These are phyloP conservation scores for Nicotiana sylvestris DNA, from an alignment of 257 asterid genomes.

Conservation along the genomic window DNA sequence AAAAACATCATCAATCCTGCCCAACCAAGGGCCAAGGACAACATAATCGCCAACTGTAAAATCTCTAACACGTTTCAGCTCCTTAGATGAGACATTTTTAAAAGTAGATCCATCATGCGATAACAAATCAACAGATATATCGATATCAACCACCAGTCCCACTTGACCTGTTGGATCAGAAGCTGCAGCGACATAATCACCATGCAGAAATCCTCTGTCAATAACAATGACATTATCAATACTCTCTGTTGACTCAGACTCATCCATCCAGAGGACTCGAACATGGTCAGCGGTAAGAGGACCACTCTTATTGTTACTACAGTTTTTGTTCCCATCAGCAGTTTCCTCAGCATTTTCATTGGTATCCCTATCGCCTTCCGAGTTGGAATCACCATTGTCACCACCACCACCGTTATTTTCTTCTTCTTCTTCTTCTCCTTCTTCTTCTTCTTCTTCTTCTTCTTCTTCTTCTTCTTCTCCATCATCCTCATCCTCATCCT, in stretches of 20 bases:
- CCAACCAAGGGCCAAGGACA: constrained; percentile 96
- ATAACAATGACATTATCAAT: constrained; percentile 55
- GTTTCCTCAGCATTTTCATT: constrained; percentile 31
- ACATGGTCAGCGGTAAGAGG: constrained; percentile 73
- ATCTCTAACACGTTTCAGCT: constrained; percentile 71
- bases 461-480: constrained; percentile 45
- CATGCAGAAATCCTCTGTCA: constrained; percentile 90
- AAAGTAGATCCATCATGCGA: constrained; percentile 57
- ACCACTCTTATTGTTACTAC: constrained; percentile 34
- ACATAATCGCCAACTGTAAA: constrained; percentile 91
- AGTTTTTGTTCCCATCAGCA: constrained; percentile 34
- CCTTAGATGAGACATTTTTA: constrained; percentile 50
- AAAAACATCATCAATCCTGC: constrained; percentile 84
- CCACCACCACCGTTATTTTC: constrained; percentile 26
- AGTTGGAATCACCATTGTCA: constrained; percentile 30
- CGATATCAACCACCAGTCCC: constrained; percentile 84
- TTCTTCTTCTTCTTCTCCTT: constrained; percentile 56
- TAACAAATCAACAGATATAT: constrained; percentile 61
- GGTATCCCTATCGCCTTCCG: constrained; percentile 36
- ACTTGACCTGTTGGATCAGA: constrained; percentile 92
- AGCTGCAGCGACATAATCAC: constrained; percentile 90
- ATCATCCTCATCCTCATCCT: constrained; percentile 56
- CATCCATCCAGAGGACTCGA: constrained; percentile 88
- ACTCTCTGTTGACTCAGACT: constrained; percentile 60
- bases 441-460: constrained; percentile 38